A percentile compares a stretch with the other conserved stretches of the same genome.
phyloP scores from a whole-genome alignment of 192 early-diverging fungal species.

The Backusella luteola region DNA sequence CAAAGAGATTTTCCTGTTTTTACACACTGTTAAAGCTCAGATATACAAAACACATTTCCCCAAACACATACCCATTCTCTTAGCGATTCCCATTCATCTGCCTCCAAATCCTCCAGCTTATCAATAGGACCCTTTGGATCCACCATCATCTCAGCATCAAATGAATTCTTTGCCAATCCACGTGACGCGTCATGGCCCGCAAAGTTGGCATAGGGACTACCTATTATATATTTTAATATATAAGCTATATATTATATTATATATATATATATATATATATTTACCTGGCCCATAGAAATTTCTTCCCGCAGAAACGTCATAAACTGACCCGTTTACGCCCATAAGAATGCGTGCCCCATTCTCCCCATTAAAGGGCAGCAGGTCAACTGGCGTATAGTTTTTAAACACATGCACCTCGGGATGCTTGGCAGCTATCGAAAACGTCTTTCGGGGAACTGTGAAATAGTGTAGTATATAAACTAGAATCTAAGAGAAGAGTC shows the following conservation, averaged over 20 bases:
- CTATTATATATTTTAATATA: conserved; percentile 34
- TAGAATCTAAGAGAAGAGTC: conserved; percentile 23
- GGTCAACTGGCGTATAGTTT: conserved; percentile 77
- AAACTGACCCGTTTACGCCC: conserved; percentile 83
- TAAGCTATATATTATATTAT: background rate
- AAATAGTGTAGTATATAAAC: conserved; percentile 53
- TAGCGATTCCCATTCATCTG: conserved; percentile 71
- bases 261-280: background rate
- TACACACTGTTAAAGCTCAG: no score
- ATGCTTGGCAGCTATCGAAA: conserved; percentile 35
- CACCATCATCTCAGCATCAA: conserved; percentile 72
- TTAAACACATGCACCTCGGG: conserved; percentile 60
- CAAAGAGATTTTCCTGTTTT: conserved; percentile 57
- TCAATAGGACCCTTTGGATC: conserved; percentile 75
- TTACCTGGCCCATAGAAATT: conserved; percentile 90
- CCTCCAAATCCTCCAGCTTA: conserved; percentile 68
- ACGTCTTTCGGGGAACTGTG: conserved; percentile 27
- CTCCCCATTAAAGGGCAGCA: conserved; percentile 73
- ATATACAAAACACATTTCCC: no score
- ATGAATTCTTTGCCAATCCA: conserved; percentile 86
- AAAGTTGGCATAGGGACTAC: conserved; percentile 94
- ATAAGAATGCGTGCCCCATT: conserved; percentile 69
- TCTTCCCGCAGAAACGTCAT: conserved; percentile 81
- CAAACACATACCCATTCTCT: conserved; percentile 64
- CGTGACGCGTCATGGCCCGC: conserved; percentile 95